Evolutionary conservation across 768 basidiomycete genomes (phyloP), one percentile per base, ranked within the genome.

Genomic region (Leucosporidium yakuticum): DNA sequence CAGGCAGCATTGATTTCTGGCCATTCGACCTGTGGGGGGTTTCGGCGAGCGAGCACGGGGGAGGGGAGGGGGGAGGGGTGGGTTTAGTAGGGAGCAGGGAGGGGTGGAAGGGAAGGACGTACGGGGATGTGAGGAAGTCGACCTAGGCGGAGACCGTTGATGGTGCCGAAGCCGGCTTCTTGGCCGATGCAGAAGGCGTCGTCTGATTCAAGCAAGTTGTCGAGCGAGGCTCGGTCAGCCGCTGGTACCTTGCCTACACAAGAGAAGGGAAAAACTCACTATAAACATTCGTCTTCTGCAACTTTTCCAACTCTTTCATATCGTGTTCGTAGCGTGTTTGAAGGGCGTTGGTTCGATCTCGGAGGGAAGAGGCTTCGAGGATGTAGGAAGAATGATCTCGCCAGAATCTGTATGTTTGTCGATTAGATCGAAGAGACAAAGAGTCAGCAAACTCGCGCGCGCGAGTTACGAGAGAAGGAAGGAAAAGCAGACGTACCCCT

Each of bases 1-100:
- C 95, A 96, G 23, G 96, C 96, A 17, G 96, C 96, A 76, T 98
- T 98, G 78, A 98, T 93, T 79, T 99, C 96, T 4, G 91, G 85
- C 94, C 94, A 99, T 77, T 98, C 96, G 36, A 98, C 94, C 86
- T 91, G 69, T 14, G 67, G 71, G 11, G 25, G 34, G 44, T 36
- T 57, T 32, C 14, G 36, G 8, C 29, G 25, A 8, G 17, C 4
- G 53, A 9, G 49, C 3, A 47, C 21, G 12, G 20, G 19, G 15
- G 50, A 34, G 7, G 34, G 48, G 1, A 29, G 15, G 23, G 27
- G 8, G 34, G 25, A 36, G 7, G n/a, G 12, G 49, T 1, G 31
- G 32, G 21, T 5, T 36, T 36, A 36, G 39, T 8, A 23, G 34
- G 56, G 1, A 29, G 15, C 12, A 29, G 7, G 21, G 25, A 25